A percentile compares a stretch with the other conserved stretches of the same genome.
Evolutionary conservation across 2,329 filamentous ascomycete genomes (phyloP).

Genomic region (Aplosporella prunicola): DNA sequence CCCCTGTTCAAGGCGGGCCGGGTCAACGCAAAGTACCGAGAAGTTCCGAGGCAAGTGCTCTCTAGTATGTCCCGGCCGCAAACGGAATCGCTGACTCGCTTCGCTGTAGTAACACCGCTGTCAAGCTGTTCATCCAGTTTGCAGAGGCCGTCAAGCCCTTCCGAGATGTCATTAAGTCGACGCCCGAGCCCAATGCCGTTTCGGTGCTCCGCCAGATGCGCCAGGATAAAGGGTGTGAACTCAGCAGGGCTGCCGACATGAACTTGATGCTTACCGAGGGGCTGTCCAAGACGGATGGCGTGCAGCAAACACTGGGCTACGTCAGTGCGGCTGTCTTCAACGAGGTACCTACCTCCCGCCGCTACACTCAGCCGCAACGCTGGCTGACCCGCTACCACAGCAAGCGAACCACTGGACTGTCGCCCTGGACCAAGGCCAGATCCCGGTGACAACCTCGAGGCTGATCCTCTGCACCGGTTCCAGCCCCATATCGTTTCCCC

Average conservation of each 20-base stretch:
- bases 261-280: constrained; percentile 39
- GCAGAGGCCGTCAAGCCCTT: constrained; percentile 46
- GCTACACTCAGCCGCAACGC: background rate
- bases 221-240: constrained; percentile 48
- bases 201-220: constrained; percentile 44
- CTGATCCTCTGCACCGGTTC: constrained; percentile 53
- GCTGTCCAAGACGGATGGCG: constrained; percentile 30
- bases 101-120: constrained; percentile 54
- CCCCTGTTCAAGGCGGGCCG: constrained; percentile 39
- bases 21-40: constrained; percentile 41
- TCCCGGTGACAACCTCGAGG: constrained; percentile 30
- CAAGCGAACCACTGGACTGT: constrained; percentile 30
- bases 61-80: constrained; percentile 12
- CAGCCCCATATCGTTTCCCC: constrained; percentile 35
- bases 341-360: constrained; percentile 11
- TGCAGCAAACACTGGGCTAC: constrained; percentile 30
- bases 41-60: constrained; percentile 45
- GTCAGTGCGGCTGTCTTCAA: constrained; percentile 33
- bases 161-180: constrained; percentile 39
- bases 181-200: constrained; percentile 45
- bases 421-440: constrained; percentile 21
- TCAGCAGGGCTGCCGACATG: constrained; percentile 51
- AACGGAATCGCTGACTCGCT: constrained; percentile 7
- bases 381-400: background rate
- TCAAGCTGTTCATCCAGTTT: constrained; percentile 49